Evolutionary conservation across 176 grass and related monocot species (phyloP).

Genomic region (Oryza longistaminata): DNA sequence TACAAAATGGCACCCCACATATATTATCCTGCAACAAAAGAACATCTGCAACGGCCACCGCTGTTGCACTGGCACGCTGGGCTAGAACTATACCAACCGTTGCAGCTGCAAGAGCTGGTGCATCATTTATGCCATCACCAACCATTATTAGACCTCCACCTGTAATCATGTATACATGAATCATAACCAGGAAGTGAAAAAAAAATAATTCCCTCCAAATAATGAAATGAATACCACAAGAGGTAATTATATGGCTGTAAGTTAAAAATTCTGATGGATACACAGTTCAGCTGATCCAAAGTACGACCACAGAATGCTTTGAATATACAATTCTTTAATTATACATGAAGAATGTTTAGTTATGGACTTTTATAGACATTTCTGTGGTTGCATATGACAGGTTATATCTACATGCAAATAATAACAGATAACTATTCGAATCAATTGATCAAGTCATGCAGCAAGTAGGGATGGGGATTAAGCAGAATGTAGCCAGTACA

Average conservation of each 20-base stretch:
- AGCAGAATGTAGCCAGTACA: not conserved
- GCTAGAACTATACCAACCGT: constrained; percentile 95
- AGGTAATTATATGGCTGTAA: constrained; percentile 24
- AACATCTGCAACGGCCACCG: constrained; percentile 89
- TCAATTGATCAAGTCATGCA: constrained; percentile 2
- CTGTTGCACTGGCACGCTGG: constrained; percentile 89
- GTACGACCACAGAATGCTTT: not conserved
- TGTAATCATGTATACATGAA: constrained; percentile 41
- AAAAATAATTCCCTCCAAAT: not conserved
- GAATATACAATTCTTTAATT: not conserved
- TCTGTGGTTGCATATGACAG: not conserved
- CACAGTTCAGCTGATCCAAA: not conserved
- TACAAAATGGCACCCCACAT: constrained; percentile 79
- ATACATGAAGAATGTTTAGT: not conserved
- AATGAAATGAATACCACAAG: not conserved
- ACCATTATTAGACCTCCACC: constrained; percentile 98
- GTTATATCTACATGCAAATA: not conserved
- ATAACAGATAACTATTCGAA: not conserved
- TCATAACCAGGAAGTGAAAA: not conserved
- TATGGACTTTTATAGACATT: not conserved
- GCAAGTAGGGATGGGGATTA: not conserved
- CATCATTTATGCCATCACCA: constrained; percentile 99
- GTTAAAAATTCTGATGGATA: not conserved
- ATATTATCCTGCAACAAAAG: constrained; percentile 91
- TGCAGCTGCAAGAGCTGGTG: constrained; percentile 90